Percentiles rank a stretch among this genome's conserved stretches.
Conservation (phyloP, 2,329 filamentous ascomycete genomes). For the Pseudogymnoascus sp. region DNA sequence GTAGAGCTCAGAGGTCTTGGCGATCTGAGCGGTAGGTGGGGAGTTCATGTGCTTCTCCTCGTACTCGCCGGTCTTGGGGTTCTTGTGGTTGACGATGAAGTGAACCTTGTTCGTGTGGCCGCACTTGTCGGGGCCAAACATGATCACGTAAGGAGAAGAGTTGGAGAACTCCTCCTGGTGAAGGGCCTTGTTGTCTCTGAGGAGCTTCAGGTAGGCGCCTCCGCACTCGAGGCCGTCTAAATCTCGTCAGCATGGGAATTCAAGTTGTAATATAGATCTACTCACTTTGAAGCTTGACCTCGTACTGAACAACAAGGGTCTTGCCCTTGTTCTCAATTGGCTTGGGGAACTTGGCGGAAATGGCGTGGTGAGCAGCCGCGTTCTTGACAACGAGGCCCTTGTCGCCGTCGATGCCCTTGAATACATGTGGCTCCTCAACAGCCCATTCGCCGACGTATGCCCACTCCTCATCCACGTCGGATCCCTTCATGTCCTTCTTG, state of each 20-base stretch:
- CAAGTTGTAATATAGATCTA: conserved; percentile 20
- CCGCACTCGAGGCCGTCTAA: conserved; percentile 91
- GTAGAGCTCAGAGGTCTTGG: conserved; percentile 91
- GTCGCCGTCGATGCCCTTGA: conserved; percentile 89
- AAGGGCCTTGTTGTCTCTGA: conserved; percentile 94
- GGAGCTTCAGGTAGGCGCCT: conserved; percentile 98
- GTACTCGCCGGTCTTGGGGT: conserved; percentile 98
- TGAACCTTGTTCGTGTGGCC: conserved; percentile 96
- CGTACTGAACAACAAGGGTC: conserved; percentile 94
- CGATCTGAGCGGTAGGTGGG: conserved; percentile 76
- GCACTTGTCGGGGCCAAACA: conserved; percentile 99
- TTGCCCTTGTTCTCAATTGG: conserved; percentile 96
- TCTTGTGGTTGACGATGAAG: conserved; percentile 99
- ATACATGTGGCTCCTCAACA: conserved; percentile 85
- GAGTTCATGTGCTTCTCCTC: conserved; percentile 97
- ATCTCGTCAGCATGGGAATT: conserved; percentile 26
- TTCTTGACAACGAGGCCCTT: conserved; percentile 98
- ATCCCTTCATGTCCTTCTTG: conserved; percentile 78
- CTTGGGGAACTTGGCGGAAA: conserved; percentile 97
- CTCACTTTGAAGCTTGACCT: conserved; percentile 97
- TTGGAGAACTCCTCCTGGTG: conserved; percentile 98
- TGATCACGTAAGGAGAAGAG: conserved; percentile 94
- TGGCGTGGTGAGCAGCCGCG: conserved; percentile 94
- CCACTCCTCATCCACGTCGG: conserved; percentile 79
- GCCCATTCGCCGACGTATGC: conserved; percentile 95